phyloP scores from a whole-genome alignment of 2,329 filamentous ascomycete species.

The Penicillium hesseltinei region DNA sequence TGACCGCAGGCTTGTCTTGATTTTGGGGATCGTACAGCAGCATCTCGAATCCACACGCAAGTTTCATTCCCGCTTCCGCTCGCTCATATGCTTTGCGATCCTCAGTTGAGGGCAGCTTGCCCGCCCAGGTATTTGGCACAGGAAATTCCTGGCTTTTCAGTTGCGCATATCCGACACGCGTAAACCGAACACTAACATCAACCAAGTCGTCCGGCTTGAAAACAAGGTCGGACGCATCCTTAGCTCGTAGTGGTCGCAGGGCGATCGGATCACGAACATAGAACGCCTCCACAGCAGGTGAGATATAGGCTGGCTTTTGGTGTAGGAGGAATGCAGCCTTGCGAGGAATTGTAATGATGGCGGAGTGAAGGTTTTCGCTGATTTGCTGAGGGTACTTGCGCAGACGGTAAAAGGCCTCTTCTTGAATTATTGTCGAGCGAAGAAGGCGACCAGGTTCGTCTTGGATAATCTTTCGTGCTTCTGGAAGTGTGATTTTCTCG shows the following conservation, averaged over 20 bases:
- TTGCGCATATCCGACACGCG: constrained; percentile 86
- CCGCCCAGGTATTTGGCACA: constrained; percentile 58
- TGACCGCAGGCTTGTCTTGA: constrained; percentile 64
- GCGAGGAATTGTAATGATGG: constrained; percentile 71
- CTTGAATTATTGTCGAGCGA: constrained; percentile 72
- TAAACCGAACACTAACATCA: constrained; percentile 75
- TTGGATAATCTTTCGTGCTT: constrained; percentile 63
- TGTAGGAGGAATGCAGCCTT: constrained; percentile 79
- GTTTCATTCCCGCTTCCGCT: constrained; percentile 78
- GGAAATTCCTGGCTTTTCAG: constrained; percentile 79
- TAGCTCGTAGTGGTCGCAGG: constrained; percentile 64
- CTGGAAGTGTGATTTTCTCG: constrained; percentile 57
- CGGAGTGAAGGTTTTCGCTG: constrained; percentile 69
- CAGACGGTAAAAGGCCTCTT: constrained; percentile 86
- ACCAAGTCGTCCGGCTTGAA: constrained; percentile 81
- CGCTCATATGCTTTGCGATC: constrained; percentile 48
- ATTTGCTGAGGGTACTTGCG: constrained; percentile 80
- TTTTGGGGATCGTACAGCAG: constrained; percentile 67
- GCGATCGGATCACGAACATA: constrained; percentile 82
- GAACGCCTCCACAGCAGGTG: constrained; percentile 84
- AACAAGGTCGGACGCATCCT: constrained; percentile 52
- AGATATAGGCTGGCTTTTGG: constrained; percentile 69
- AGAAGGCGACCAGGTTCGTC: constrained; percentile 59
- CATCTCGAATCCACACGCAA: constrained; percentile 89
- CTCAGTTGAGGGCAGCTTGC: constrained; percentile 40